Evolutionary conservation across 2,329 filamentous ascomycete species (phyloP).

Genomic region (Raffaelea ambrosiae): DNA sequence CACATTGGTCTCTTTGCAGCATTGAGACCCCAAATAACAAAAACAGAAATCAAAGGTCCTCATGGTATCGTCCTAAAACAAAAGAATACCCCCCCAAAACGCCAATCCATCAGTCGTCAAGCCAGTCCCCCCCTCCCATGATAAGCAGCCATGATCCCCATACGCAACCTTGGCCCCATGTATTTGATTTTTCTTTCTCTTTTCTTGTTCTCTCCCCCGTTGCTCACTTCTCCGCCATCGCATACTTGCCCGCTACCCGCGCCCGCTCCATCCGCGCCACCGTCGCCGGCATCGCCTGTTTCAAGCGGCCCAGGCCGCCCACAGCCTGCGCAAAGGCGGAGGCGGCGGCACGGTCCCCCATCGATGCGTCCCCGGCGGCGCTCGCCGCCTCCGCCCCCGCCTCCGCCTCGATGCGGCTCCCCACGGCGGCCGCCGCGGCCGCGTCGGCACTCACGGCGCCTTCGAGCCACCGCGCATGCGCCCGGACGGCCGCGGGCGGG

Average conservation of each 20-base stretch:
- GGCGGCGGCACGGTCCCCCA: constrained; percentile 16
- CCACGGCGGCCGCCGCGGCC: constrained; percentile 20
- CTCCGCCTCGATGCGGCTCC: background rate
- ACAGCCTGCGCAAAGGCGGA: constrained; percentile 32
- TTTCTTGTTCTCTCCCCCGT: constrained; percentile 2
- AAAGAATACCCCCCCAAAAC: no score
- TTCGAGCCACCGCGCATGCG: constrained; percentile 30
- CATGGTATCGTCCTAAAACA: no score
- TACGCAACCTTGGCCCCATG: constrained; percentile 1
- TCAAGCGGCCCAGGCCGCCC: constrained; percentile 41
- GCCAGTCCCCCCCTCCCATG: no score
- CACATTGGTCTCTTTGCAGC: background rate
- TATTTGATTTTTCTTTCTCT: constrained; percentile 1
- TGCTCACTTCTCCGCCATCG: constrained; percentile 29
- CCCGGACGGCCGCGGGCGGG: constrained; percentile 32
- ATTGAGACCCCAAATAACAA: background rate
- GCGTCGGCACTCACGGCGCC: constrained; percentile 38
- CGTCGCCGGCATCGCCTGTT: constrained; percentile 51
- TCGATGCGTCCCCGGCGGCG: background rate
- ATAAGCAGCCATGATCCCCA: no score
- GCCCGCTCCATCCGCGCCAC: constrained; percentile 60
- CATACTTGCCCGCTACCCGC: constrained; percentile 49
- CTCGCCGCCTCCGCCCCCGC: background rate
- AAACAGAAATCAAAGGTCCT: constrained; percentile 2
- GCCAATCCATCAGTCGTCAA: no score